Conservation (phyloP, 306 rosid species). For the Arachis stenosperma region DNA sequence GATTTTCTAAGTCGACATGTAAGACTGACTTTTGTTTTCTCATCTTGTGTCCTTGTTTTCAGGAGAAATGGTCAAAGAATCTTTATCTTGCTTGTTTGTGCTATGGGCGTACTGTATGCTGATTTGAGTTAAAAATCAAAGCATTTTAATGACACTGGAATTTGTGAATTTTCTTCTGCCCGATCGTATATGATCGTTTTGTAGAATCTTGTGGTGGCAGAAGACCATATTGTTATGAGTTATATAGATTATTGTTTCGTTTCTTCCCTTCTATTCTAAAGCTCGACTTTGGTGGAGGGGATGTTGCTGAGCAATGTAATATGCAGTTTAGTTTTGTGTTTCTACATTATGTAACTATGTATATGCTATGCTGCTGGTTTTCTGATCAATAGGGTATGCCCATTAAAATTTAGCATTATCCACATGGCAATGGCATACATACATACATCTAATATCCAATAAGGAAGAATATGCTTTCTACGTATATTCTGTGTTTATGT, state of each 20-base stretch:
- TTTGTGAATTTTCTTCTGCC: slow-evolving; percentile 26
- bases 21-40: background rate
- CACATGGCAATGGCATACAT: background rate
- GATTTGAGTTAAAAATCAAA: slow-evolving; percentile 37
- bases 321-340: slow-evolving; percentile 14
- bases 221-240: slow-evolving; percentile 24
- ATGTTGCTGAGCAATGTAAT: slow-evolving; percentile 35
- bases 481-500: no score
- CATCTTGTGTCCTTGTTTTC: slow-evolving; percentile 38
- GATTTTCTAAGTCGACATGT: slow-evolving; percentile 20
- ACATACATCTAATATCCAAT: background rate
- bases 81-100: slow-evolving; percentile 83
- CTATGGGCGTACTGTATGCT: slow-evolving; percentile 90
- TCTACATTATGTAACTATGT: background rate
- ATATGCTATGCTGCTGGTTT: slow-evolving; percentile 4
- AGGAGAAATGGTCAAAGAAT: slow-evolving; percentile 97
- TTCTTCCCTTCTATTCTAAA: slow-evolving; percentile 26
- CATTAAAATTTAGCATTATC: background rate
- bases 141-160: slow-evolving; percentile 35
- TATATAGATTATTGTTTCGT: slow-evolving; percentile 30
- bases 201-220: slow-evolving; percentile 33
- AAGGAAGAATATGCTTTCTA: background rate
- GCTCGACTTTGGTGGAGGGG: slow-evolving; percentile 19
- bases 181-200: slow-evolving; percentile 18
- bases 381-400: slow-evolving; percentile 8